Conservation (phyloP, 441 rosid genomes). For the Adansonia madagascariensis region DNA sequence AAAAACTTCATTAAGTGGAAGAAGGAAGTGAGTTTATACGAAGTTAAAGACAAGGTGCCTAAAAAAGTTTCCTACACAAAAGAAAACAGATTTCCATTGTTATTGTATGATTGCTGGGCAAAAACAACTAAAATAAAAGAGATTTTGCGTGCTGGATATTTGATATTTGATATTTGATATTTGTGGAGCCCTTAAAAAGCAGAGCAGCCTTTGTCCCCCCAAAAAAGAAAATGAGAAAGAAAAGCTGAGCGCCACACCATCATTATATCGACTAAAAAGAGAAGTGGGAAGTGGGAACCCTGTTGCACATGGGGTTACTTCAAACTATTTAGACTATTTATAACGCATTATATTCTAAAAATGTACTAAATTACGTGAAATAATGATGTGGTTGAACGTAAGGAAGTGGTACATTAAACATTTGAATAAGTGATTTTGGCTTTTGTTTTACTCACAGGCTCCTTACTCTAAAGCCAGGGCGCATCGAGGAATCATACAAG, state of each 20-base stretch:
- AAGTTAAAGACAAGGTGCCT: background rate
- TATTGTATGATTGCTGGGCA: background rate
- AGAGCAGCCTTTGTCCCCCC: background rate
- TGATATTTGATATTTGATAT: background rate
- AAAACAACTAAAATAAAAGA: background rate
- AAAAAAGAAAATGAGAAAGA: no score
- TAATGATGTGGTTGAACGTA: no score
- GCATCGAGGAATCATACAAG: background rate
- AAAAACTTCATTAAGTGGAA: background rate
- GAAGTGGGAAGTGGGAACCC: background rate
- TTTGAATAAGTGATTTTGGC: background rate
- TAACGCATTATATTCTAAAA: no score
- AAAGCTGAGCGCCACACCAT: background rate
- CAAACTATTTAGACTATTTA: no score
- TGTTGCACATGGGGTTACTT: no score
- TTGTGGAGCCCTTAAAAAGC: background rate
- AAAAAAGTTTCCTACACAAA: no score
- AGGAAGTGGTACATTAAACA: no score
- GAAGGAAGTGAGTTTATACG: background rate
- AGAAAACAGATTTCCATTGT: no score
- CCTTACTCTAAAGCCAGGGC: background rate
- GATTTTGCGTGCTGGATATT: background rate
- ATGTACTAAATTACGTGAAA: no score
- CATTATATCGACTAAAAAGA: no score
- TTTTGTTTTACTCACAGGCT: no score